Evolutionary conservation across 805 yeast genomes (phyloP), one percentile per base, ranked within the genome.

Genomic region (Torulaspora gathmanii): DNA sequence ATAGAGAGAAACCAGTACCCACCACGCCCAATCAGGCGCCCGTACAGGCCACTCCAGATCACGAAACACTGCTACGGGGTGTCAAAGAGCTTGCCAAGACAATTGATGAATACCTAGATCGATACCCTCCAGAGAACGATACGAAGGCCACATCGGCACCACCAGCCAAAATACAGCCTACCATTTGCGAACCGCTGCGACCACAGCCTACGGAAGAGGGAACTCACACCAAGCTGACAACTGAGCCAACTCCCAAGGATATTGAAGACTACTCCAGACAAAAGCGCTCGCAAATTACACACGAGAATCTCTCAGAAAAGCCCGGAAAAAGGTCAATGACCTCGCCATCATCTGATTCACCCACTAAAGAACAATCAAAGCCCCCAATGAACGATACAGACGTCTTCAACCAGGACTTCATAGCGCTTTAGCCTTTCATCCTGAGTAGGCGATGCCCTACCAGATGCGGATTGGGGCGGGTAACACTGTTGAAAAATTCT

Each of bases 401-500:
- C 25, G 13, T 39, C 25, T 28, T 39, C 23, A 39, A 39, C 25
- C 37, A 36, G 13, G 42, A 39, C 30, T 39, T 39, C 37, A 39
- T 39, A 19, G 42, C 42, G 23, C 31, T 39, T 15, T 39, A 39
- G 34, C 33, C 4, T 31, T 22, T 22, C 9, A 7, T 22, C 20
- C 15, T n/a, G n/a, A 16, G 16, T 2, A 31, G 8, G 11, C 27
- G 37, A 37, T 26, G 31, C 31, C 40, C 40, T 37, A 25, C 31
- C 7, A 37, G 22, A 10, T n/a, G n/a, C n/a, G n/a, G n/a, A n/a
- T n/a, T n/a, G n/a, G 31, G 31, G n/a, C 23, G 41, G 41, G 41
- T 38, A 38, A 38, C 41, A 19, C 22, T 10, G 11, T 8, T 38
- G 22, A 23, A 38, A 38, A 38, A 38, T 38, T 38, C 29, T 17